Evolutionary conservation across 2,329 filamentous ascomycete species (phyloP).

Genomic region (Trematosphaeria pertusa): DNA sequence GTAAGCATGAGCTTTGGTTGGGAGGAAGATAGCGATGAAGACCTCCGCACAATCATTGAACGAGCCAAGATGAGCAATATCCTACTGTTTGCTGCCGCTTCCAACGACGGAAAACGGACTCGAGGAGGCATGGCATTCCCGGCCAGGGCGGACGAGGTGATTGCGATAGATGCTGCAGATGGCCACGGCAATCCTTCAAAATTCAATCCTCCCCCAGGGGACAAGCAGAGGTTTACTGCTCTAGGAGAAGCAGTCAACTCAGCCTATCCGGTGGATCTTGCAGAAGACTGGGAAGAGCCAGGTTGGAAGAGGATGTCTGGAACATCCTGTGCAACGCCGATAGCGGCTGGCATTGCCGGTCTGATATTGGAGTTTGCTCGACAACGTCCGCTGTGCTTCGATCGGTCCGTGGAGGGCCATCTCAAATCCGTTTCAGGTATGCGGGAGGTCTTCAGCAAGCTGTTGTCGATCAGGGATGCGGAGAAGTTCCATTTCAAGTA

Average conservation of each 20-base stretch:
- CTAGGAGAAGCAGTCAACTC: slow-evolving; percentile 7
- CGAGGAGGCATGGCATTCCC: slow-evolving; percentile 13
- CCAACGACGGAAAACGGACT: slow-evolving; percentile 9
- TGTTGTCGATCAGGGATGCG: neutral
- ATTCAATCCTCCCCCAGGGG: slow-evolving; percentile 7
- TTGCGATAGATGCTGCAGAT: slow-evolving; percentile 16
- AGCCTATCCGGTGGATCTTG: slow-evolving; percentile 1
- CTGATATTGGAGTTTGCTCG: slow-evolving; percentile 18
- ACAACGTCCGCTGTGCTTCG: slow-evolving; percentile 10
- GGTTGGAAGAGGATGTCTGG: slow-evolving; percentile 7
- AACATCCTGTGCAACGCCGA: slow-evolving; percentile 17
- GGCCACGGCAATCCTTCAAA: slow-evolving; percentile 4
- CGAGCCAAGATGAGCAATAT: slow-evolving; percentile 1
- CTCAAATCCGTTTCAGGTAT: slow-evolving; percentile 5
- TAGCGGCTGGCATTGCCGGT: slow-evolving; percentile 19
- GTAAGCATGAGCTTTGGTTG: slow-evolving; percentile 21
- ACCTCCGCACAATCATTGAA: neutral
- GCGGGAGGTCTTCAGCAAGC: neutral
- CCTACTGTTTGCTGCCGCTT: slow-evolving; percentile 17
- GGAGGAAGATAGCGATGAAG: slow-evolving; percentile 5
- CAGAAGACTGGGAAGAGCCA: neutral
- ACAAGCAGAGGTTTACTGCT: slow-evolving; percentile 7
- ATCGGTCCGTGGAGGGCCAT: neutral
- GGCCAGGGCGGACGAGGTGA: slow-evolving; percentile 14
- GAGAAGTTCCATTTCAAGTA: neutral